These are phyloP conservation scores for Kregervanrija delftensis DNA, from an alignment of 805 yeast species.

Conservation along the genomic window DNA sequence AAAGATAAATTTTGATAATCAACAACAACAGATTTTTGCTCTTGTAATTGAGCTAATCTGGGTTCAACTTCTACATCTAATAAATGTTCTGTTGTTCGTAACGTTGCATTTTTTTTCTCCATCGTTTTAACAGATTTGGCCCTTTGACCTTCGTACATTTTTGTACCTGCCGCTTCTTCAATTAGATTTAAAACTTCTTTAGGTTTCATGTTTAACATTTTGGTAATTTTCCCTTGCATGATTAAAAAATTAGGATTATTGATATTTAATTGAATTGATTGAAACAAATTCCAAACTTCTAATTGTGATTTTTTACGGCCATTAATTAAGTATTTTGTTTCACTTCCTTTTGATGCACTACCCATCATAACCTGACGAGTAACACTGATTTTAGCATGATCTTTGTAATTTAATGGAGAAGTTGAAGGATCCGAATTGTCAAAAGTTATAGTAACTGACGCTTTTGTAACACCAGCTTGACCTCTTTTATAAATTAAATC, in stretches of 20 bases:
- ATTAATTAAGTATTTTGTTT: slow-evolving; percentile 72
- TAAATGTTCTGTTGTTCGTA: slow-evolving; percentile 66
- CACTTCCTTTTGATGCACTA: slow-evolving; percentile 51
- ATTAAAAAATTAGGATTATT: slow-evolving; percentile 95
- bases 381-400: slow-evolving; percentile 71
- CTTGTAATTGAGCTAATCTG: slow-evolving; percentile 69
- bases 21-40: slow-evolving; percentile 73
- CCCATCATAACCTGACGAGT: slow-evolving; percentile 89
- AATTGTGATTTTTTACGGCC: slow-evolving; percentile 97
- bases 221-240: slow-evolving; percentile 98
- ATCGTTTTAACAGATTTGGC: slow-evolving; percentile 89
- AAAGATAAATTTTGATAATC: slow-evolving; percentile 84
- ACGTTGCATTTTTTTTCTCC: slow-evolving; percentile 82
- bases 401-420: slow-evolving; percentile 85
- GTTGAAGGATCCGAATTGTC: slow-evolving; percentile 71
- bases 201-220: slow-evolving; percentile 94
- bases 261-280: slow-evolving; percentile 90
- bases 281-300: slow-evolving; percentile 83
- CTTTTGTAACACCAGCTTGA: slow-evolving; percentile 96
- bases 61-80: slow-evolving; percentile 90
- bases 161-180: slow-evolving; percentile 98
- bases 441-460: slow-evolving; percentile 92
- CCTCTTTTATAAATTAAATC: slow-evolving; percentile 96
- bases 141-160: slow-evolving; percentile 89
- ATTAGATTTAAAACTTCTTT: slow-evolving; percentile 81